Evolutionary conservation across 371 early-diverging fungal species (phyloP).

Genomic region (Fennellomyces sp.): DNA sequence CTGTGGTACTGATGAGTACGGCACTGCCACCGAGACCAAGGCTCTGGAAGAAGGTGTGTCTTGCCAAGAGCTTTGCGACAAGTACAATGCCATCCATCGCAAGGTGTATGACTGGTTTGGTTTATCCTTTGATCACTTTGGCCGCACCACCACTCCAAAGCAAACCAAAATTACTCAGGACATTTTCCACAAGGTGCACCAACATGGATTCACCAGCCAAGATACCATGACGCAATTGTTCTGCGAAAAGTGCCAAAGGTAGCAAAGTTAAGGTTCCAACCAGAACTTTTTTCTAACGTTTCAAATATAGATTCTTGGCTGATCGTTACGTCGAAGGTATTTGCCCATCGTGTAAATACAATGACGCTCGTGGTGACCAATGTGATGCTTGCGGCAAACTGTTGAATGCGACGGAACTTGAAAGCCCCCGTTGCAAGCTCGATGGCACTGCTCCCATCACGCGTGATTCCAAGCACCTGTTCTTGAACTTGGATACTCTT

Average conservation of each 20-base stretch:
- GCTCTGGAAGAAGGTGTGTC: slow-evolving; percentile 93
- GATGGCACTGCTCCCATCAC: slow-evolving; percentile 84
- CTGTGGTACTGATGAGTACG: slow-evolving; percentile 99
- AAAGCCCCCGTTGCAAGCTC: slow-evolving; percentile 96
- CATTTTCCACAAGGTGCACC: slow-evolving; percentile 85
- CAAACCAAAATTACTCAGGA: slow-evolving; percentile 96
- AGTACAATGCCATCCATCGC: slow-evolving; percentile 91
- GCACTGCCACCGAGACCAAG: slow-evolving; percentile 99
- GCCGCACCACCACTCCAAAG: slow-evolving; percentile 90
- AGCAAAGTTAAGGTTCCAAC: slow-evolving; percentile 8
- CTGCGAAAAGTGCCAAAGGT: slow-evolving; percentile 88
- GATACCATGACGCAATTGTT: slow-evolving; percentile 89
- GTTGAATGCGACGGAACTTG: slow-evolving; percentile 92
- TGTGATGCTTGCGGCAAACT: slow-evolving; percentile 98
- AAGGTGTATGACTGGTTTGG: slow-evolving; percentile 97
- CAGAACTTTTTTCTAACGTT: background rate
- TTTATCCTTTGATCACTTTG: slow-evolving; percentile 97
- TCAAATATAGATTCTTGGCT: slow-evolving; percentile 85
- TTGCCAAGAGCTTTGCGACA: slow-evolving; percentile 96
- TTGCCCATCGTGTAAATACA: slow-evolving; percentile 93
- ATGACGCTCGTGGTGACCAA: slow-evolving; percentile 99
- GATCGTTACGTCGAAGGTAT: slow-evolving; percentile 99
- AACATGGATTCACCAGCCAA: slow-evolving; percentile 78
- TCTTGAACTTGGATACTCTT: slow-evolving; percentile 87
- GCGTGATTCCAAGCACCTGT: slow-evolving; percentile 92